Base-by-base conservation (phyloP, 345 rosid genomes). In the Corchorus olitorius region DNA sequence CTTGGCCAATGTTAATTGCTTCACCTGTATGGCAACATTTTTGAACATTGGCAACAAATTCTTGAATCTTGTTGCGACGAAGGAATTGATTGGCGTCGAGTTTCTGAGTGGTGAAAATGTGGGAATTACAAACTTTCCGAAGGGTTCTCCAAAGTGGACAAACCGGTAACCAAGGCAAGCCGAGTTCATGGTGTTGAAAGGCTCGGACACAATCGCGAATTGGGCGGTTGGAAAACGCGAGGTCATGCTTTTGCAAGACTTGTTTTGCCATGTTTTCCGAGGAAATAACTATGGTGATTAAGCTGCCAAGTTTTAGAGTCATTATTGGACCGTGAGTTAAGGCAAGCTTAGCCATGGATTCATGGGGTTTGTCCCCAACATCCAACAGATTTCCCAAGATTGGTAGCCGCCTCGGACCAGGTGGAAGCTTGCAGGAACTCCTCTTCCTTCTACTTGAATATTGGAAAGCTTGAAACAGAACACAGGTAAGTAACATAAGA, bases 171-270 rank as follows among this genome's bases (percentile, higher is more conserved):
- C 86, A 85, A 0, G 76, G 48, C 56, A 85, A 11, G n/a, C 80
- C 75, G 54, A 68, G 11, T 49, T 84, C 73, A 39, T 79, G 60
- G 65, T 87, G 85, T 41, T 80, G 77, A 48, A 56, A 20, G 56
- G 81, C 87, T 55, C 65, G 68, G 41, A 81, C 71, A 1, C 87
- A 75, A 41, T 85, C 87, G 16, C 68, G 76, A 50, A 78, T 33
- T 22, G 75, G 66, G 17, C 88, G 73, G 61, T 71, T 46, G 15
- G 76, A 77, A 65, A 89, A 76, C 37, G 59, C 50, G 39, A 68
- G 81, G 60, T 84, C 89, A 35, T 83, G 80, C 67, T 81, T 84
- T 50, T 84, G 83, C 34, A 86, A 80, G 69, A 80, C 79, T 64
- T 87, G 80, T 75, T 75, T 76, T 45, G 87, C 91, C 48, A 80